Base-by-base conservation (phyloP, 2,329 filamentous ascomycete genomes). In the Ophiosphaerella narmari region DNA sequence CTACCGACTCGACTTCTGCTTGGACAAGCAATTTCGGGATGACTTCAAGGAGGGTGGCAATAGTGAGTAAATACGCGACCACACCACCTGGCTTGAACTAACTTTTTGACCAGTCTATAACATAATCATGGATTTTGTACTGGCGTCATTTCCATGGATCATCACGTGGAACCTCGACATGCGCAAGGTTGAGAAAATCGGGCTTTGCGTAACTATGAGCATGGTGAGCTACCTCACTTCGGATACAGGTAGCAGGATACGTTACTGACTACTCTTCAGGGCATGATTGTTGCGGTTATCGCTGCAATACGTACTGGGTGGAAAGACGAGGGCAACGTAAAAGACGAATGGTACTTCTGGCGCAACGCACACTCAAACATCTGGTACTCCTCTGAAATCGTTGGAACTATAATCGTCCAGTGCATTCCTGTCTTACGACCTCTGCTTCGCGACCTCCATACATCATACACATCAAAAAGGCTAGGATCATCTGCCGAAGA, bases 391-490 rank as follows among this genome's bases (percentile, higher is more conserved):
- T 79, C 79, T 13, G 80, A 82, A 63, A 71, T 82, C 45, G 74
- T 78, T 7, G 79, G 80, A 45, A 82, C 80, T 23, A 80, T 82
- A 55, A 81, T 82, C 37, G 80, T 82, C 4, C 80, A 82, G 56
- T 82, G 78, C 51, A 77, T 82, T 2, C 80, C 80, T 2, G 76
- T 82, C 13, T 59, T 82, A 7, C 75, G 80, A 8, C 78, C 79
- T 0, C 73, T 82, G 16, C 54, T 82, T 35, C 70, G 73, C 37
- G 74, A 78, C 29, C 64, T 77, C 7, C 69, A 73, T 48, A 72
- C 70, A 1, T 72, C 74, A 0, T 48, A 77, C 24, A 72, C 71
- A 2, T 75, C 71, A 3, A 71, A 61, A 39, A 66, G 62, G 48
- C 31, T 73, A 39, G 52, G 55, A 3, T 68, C 65, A 2, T 46